A percentile compares a stretch with the other conserved stretches of the same genome.
These are phyloP conservation scores for Sistotremastrum niveocremeum DNA, from an alignment of 768 basidiomycete species.

Conservation along the genomic window DNA sequence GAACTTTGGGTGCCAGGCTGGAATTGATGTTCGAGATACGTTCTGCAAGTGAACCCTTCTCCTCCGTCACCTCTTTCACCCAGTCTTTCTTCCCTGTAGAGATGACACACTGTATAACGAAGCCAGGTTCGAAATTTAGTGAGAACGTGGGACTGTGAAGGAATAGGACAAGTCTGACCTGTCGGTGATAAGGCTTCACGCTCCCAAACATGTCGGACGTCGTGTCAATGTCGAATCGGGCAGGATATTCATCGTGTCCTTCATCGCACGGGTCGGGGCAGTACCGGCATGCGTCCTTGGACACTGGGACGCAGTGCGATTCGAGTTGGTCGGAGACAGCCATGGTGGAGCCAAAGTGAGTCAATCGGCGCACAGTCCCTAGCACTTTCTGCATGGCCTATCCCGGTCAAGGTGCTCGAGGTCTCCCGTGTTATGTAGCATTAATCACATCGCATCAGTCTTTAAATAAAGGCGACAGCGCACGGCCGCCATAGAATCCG, in stretches of 20 bases:
- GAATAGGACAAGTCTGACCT: conserved; percentile 31
- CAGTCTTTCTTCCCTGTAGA: conserved; percentile 88
- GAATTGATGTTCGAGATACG: conserved; percentile 25
- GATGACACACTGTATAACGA: conserved; percentile 53
- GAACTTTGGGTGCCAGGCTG: conserved; percentile 7
- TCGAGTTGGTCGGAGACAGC: conserved; percentile 34
- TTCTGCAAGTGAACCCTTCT: conserved; percentile 53
- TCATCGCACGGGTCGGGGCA: conserved; percentile 72
- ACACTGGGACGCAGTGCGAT: conserved; percentile 48
- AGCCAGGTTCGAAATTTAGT: not conserved
- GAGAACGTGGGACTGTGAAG: conserved; percentile 2
- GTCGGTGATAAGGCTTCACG: conserved; percentile 71
- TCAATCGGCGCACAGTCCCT: too few relatives aligned
- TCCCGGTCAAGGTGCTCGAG: too few relatives aligned
- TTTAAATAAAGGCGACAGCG: too few relatives aligned
- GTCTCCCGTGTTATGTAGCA: too few relatives aligned
- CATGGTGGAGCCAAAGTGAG: too few relatives aligned
- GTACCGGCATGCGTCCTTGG: conserved; percentile 51
- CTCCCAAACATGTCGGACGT: conserved; percentile 75
- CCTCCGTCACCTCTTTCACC: conserved; percentile 67
- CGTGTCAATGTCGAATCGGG: conserved; percentile 64
- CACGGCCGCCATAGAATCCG: too few relatives aligned
- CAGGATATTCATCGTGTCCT: conserved; percentile 65
- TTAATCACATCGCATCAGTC: too few relatives aligned
- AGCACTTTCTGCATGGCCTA: too few relatives aligned